phyloP scores from a whole-genome alignment of 768 basidiomycete species.

The Rhizopogon vulgaris region DNA sequence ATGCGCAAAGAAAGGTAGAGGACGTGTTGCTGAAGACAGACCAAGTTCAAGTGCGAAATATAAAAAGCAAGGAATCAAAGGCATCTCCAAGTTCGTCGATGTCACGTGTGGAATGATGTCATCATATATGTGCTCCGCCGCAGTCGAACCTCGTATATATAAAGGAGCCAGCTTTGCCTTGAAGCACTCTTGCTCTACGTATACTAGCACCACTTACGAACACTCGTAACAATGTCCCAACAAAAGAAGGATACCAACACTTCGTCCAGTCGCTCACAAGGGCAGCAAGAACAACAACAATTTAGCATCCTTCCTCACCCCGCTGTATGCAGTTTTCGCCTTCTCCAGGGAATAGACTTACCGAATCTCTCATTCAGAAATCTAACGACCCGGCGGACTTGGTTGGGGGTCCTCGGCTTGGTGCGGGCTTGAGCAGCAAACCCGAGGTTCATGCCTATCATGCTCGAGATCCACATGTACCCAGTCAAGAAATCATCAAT shows the following conservation, averaged over 20 bases:
- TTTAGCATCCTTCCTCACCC: slow-evolving; percentile 59
- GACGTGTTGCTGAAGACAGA: no score
- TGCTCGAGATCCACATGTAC: slow-evolving; percentile 47
- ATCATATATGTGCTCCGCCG: no score
- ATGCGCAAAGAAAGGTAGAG: no score
- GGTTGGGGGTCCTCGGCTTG: slow-evolving; percentile 25
- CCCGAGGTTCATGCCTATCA: slow-evolving; percentile 40
- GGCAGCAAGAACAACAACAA: slow-evolving; percentile 30
- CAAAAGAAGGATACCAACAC: background rate
- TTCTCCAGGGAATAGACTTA: background rate
- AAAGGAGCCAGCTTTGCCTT: background rate
- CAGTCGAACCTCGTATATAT: background rate
- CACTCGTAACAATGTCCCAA: background rate
- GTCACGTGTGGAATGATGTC: no score
- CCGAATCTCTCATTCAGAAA: slow-evolving; percentile 32
- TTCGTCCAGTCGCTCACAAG: background rate
- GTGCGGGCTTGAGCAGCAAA: slow-evolving; percentile 32
- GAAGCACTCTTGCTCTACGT: background rate
- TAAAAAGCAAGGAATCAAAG: no score
- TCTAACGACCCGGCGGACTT: slow-evolving; percentile 56
- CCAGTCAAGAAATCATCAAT: slow-evolving; percentile 36
- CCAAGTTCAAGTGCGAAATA: no score
- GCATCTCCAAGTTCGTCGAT: no score
- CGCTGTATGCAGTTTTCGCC: slow-evolving; percentile 34
- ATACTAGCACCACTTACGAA: background rate